phyloP scores from a whole-genome alignment of 2,329 filamentous ascomycete genomes.

The Venturia nashicola region DNA sequence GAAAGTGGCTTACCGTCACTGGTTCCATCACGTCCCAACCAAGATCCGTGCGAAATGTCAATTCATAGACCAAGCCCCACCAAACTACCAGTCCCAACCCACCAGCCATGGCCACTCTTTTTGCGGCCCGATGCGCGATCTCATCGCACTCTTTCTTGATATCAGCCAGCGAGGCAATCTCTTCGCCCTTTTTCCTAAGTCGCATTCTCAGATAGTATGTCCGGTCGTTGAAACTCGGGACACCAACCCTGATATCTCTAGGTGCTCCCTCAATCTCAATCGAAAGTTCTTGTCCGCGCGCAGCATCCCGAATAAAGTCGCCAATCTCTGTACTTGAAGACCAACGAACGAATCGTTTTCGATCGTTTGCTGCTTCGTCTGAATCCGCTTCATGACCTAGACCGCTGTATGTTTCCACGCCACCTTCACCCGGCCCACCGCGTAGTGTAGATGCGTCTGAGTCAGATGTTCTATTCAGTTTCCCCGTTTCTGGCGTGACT shows the following conservation, averaged over 20 bases:
- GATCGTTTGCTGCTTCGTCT: slow-evolving; percentile 21
- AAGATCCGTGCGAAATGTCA: slow-evolving; percentile 57
- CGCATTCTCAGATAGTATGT: slow-evolving; percentile 76
- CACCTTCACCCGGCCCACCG: slow-evolving; percentile 40
- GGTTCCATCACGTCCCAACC: slow-evolving; percentile 91
- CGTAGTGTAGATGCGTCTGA: slow-evolving; percentile 20
- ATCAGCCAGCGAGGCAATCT: slow-evolving; percentile 56
- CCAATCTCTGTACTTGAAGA: slow-evolving; percentile 80
- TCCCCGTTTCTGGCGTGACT: slow-evolving; percentile 37
- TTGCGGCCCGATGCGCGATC: slow-evolving; percentile 63
- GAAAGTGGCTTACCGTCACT: slow-evolving; percentile 40
- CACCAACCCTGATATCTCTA: slow-evolving; percentile 60
- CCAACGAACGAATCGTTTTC: slow-evolving; percentile 68
- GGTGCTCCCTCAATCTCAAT: slow-evolving; percentile 65
- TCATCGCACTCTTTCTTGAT: slow-evolving; percentile 74
- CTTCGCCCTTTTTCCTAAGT: slow-evolving; percentile 56
- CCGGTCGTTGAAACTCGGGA: slow-evolving; percentile 81
- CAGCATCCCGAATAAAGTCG: slow-evolving; percentile 86
- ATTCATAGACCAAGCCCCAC: slow-evolving; percentile 68
- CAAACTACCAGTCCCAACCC: slow-evolving; percentile 62
- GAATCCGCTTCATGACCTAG: slow-evolving; percentile 46
- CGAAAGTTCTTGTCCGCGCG: slow-evolving; percentile 70
- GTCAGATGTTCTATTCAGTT: slow-evolving; percentile 17
- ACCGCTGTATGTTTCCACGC: slow-evolving; percentile 60
- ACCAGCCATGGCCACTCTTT: slow-evolving; percentile 67